A percentile compares a stretch with the other conserved stretches of the same genome.
These are phyloP conservation scores for Yamadazyma sp. DNA, from an alignment of 805 yeast species.

Conservation along the genomic window DNA sequence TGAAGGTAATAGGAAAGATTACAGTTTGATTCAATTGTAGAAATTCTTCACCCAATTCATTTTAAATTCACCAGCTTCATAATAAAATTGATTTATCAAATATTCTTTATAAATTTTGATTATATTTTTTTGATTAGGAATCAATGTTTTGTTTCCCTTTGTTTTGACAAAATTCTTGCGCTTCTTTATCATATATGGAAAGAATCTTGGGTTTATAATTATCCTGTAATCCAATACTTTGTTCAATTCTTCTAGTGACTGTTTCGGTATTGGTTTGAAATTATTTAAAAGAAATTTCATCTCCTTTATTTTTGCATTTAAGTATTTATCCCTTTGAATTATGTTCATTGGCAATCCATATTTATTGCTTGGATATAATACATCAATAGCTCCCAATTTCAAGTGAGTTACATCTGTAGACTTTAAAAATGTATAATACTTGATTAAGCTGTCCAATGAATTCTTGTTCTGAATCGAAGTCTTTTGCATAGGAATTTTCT, in stretches of 20 bases:
- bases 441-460: neutral
- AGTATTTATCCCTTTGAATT: slow-evolving; percentile 22
- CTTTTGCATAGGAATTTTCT: too few relatives aligned
- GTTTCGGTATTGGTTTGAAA: slow-evolving; percentile 20
- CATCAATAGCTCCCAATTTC: slow-evolving; percentile 30
- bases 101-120: slow-evolving; percentile 25
- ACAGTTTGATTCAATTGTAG: slow-evolving; percentile 25
- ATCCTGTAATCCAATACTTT: slow-evolving; percentile 14
- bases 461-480: too few relatives aligned
- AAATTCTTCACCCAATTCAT: slow-evolving; percentile 4
- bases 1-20: slow-evolving; percentile 38
- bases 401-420: slow-evolving; percentile 15
- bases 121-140: slow-evolving; percentile 30
- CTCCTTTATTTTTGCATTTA: slow-evolving; percentile 21
- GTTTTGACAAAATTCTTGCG: slow-evolving; percentile 13
- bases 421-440: slow-evolving; percentile 1
- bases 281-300: slow-evolving; percentile 18
- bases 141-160: slow-evolving; percentile 20
- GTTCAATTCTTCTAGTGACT: slow-evolving; percentile 16
- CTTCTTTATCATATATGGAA: slow-evolving; percentile 24
- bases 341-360: slow-evolving; percentile 31
- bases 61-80: slow-evolving; percentile 9
- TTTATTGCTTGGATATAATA: slow-evolving; percentile 26
- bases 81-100: slow-evolving; percentile 27
- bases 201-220: slow-evolving; percentile 23